Percentiles rank a stretch among this genome's conserved stretches.
phyloP scores from a whole-genome alignment of 441 rosid species.

The Eruca vesicaria region DNA sequence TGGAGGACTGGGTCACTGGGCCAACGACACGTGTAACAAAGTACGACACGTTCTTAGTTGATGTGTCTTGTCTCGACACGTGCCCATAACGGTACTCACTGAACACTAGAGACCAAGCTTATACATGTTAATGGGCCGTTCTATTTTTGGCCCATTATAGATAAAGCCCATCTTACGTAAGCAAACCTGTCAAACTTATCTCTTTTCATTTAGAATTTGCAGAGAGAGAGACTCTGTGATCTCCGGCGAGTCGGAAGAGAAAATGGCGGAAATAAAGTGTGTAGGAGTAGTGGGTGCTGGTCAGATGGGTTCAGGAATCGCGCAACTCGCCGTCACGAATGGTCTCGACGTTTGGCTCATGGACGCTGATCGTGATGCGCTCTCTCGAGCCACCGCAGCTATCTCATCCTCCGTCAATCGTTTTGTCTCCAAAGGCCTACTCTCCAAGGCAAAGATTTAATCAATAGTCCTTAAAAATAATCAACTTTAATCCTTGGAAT shows the following conservation, averaged over 20 bases:
- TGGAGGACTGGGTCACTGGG: not conserved
- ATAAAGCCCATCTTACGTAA: not conserved
- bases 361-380: conserved; percentile 61
- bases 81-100: not conserved
- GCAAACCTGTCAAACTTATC: not conserved
- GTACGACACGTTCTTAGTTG: conserved; percentile 23
- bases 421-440: conserved; percentile 57
- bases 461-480: not conserved
- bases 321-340: conserved; percentile 69
- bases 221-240: not conserved
- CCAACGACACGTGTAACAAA: conserved; percentile 12
- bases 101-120: not conserved
- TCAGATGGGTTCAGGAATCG: conserved; percentile 94
- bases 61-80: conserved; percentile 11
- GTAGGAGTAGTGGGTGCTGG: conserved; percentile 81
- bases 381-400: conserved; percentile 51
- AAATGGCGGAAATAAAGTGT: conserved; percentile 44
- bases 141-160: not conserved
- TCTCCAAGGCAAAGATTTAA: conserved; percentile 47
- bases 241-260: conserved; percentile 10
- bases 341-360: conserved; percentile 64
- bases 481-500: not conserved
- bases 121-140: not conserved
- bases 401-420: conserved; percentile 58
- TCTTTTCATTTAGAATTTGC: not conserved